These are phyloP conservation scores for Coemansia sp. DNA, from an alignment of 192 early-diverging fungal species.

Conservation along the genomic window DNA sequence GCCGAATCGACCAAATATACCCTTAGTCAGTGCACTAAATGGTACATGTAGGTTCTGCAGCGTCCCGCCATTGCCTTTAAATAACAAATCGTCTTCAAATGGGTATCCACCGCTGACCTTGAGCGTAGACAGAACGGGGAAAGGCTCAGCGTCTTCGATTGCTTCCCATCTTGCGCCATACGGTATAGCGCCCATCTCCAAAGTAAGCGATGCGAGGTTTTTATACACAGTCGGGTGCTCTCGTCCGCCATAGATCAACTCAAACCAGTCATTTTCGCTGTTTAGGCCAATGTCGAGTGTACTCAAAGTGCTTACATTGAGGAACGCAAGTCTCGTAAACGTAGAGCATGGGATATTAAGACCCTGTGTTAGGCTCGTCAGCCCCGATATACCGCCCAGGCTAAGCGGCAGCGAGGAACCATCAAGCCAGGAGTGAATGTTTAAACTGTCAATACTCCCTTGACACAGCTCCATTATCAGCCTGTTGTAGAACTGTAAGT, in stretches of 20 bases:
- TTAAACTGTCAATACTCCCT: background rate
- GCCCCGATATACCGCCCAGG: background rate
- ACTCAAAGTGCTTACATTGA: background rate
- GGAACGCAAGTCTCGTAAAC: slow-evolving; percentile 1
- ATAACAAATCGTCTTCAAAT: background rate
- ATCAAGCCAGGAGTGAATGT: background rate
- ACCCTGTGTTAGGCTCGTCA: background rate
- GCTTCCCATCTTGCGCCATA: background rate
- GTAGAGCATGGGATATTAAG: background rate
- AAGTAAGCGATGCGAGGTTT: background rate
- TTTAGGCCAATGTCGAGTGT: background rate
- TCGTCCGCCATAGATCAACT: background rate
- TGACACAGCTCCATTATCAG: background rate
- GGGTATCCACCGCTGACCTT: background rate
- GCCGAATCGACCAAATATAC: background rate
- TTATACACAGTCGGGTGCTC: background rate
- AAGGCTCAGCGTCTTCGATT: background rate
- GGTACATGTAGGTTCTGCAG: background rate
- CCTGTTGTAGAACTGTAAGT: background rate
- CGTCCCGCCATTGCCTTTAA: background rate
- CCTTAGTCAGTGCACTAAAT: background rate
- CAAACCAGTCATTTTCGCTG: background rate
- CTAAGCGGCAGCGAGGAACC: background rate
- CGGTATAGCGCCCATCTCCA: background rate
- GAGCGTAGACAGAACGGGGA: background rate